Evolutionary conservation across 2,329 filamentous ascomycete genomes (phyloP), one percentile per base, ranked within the genome.

Genomic region (Fusarium sterilihyphosum): DNA sequence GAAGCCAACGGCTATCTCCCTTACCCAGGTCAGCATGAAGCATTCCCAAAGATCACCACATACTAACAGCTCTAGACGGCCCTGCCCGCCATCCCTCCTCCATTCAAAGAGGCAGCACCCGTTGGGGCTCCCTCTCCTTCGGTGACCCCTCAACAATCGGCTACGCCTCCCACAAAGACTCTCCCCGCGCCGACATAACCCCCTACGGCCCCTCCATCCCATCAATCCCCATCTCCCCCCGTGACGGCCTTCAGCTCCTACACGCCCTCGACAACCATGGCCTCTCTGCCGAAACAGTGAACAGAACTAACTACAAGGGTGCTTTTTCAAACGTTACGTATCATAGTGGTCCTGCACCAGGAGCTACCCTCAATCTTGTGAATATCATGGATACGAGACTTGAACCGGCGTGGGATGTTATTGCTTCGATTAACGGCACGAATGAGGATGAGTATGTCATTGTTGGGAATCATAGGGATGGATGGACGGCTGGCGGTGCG

Each of bases 401-500:
- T 2, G 70, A 65, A 3, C 73, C 73, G 0, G 70, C 73, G 0
- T 73, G 72, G 71, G 81, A 83, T 68, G 82, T 84, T 33, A 83
- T 86, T 52, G 84, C 84, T 17, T 69, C 85, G 2, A 78, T 81
- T 6, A 85, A 87, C 61, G 80, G 77, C 29, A 85, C 81, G 3
- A 82, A 84, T 52, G 81, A 84, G 0, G 75, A 79, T 40, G 76
- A 84, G 43, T 85, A 86, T 10, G 80, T 88, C 22, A 79, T 88
- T 35, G 81, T 88, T 31, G 87, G 87, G 8, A 88, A 88, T 43
- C 87, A 88, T 67, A 83, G 87, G 17, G 87, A 89, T 78, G 87
- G 87, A 0, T 89, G 87, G 87, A 86, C 88, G 16, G 81, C 87
- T 33, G 87, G 87, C 10, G 87, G 87, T 8, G 87, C 87, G 3